Evolutionary conservation across 768 basidiomycete species (phyloP), one percentile per base, ranked within the genome.

Genomic region (Dentipellis fragilis): DNA sequence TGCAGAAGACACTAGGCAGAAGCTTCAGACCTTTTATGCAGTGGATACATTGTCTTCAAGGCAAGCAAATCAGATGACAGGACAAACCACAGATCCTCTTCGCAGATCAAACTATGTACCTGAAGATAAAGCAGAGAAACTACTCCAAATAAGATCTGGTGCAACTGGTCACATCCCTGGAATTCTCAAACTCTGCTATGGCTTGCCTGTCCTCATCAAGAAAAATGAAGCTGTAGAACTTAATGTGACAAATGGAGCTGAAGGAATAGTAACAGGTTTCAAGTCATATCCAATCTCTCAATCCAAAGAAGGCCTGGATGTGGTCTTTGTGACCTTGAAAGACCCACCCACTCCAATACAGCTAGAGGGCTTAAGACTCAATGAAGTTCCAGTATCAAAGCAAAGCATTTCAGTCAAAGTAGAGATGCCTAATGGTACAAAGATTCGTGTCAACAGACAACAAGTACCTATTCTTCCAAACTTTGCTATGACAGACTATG

Each of bases 21-120:
- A n/a, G n/a, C n/a, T n/a, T n/a, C n/a, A n/a, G n/a, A n/a, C n/a
- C 10, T 73, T 71, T 57, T 67, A 67, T 56, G 68, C 67, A 16
- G 57, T 58, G 16, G 50, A 51, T 34, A 51, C 12, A 36, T 51
- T 23, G 50, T 16, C 34, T 10, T 16, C 8, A 14, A 35, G 10
- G 10, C n/a, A n/a, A 36, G 14, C 40, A 16, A 1, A 34, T 16
- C 34, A 16, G 16, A 51, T 16, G 10, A 34, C 9, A 12, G n/a
- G n/a, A 6, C 8, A 35, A 9, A n/a, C n/a, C n/a, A 35, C 4
- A 10, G 50, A 51, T 36, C 50, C 50, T 35, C 22, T 21, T 11
- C 14, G 50, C n/a, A 36, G 4, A 45, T 59, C 9, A 12, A 50
- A 10, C 7, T n/a, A 16, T 2, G 9, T 1, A 12, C 58, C 48